Evolutionary conservation across 192 early-diverging fungal species (phyloP).

Genomic region (Dissophora ornata): DNA sequence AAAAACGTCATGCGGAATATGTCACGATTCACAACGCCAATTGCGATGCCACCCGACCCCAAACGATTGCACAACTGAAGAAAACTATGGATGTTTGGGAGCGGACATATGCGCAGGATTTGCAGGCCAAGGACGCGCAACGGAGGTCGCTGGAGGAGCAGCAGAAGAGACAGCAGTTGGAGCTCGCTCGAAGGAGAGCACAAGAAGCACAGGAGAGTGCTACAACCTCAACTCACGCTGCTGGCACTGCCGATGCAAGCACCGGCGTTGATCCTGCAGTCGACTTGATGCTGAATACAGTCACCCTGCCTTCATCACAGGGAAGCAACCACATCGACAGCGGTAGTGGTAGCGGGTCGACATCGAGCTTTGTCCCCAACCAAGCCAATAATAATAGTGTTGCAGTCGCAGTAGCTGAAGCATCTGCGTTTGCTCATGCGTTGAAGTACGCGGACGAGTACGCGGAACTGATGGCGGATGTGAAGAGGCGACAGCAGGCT

Average conservation of each 20-base stretch:
- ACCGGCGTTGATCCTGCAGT: no score
- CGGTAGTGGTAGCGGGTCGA: background rate
- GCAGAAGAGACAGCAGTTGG: conserved; percentile 14
- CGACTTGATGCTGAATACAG: no score
- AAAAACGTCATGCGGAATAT: conserved; percentile 60
- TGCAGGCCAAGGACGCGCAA: conserved; percentile 18
- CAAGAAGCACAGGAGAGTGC: background rate
- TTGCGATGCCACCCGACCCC: conserved; percentile 49
- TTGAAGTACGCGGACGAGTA: conserved; percentile 37
- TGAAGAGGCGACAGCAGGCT: conserved; percentile 16
- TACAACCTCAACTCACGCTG: background rate
- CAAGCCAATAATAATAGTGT: conserved; percentile 28
- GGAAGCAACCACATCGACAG: conserved; percentile 4
- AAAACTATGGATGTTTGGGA: conserved; percentile 41
- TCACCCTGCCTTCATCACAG: conserved; percentile 20
- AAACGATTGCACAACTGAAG: conserved; percentile 35
- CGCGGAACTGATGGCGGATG: conserved; percentile 33
- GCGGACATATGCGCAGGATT: conserved; percentile 22
- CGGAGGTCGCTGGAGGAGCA: conserved; percentile 19
- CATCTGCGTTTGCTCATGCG: conserved; percentile 31
- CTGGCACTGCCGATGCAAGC: background rate
- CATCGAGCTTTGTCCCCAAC: conserved; percentile 16
- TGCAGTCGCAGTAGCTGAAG: conserved; percentile 13
- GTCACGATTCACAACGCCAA: conserved; percentile 60
- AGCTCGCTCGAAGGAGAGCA: conserved; percentile 18